Percentiles rank a stretch among this genome's conserved stretches.
These are phyloP conservation scores for Flaveria linearis DNA, from an alignment of 129 eudicot species.

Conservation along the genomic window DNA sequence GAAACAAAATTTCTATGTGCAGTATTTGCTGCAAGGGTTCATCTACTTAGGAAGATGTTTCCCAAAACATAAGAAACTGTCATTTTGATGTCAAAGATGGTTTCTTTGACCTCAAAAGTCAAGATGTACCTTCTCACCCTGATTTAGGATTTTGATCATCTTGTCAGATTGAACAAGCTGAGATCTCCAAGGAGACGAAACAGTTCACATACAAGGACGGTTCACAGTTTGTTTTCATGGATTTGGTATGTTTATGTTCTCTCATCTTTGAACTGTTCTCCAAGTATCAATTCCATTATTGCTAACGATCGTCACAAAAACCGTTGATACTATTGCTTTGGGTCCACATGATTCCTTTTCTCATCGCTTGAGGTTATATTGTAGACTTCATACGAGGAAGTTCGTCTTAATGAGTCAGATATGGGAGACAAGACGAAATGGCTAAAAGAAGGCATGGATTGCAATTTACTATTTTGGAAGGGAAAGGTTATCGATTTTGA, in stretches of 20 bases:
- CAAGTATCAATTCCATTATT: not conserved
- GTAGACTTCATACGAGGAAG: constrained; percentile 84
- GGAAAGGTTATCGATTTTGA: constrained; percentile 90
- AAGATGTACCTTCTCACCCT: not conserved
- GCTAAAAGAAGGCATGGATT: constrained; percentile 99
- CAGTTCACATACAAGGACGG: constrained; percentile 94
- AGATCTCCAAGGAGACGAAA: constrained; percentile 80
- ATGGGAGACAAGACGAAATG: constrained; percentile 84
- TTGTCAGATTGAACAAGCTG: constrained; percentile 66
- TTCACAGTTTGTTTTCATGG: constrained; percentile 93
- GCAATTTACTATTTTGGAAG: constrained; percentile 90
- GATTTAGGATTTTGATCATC: not conserved
- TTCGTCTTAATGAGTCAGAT: constrained; percentile 72
- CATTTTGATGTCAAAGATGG: not conserved
- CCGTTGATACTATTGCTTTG: not conserved
- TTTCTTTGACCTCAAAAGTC: constrained; percentile 11
- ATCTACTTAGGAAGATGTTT: not conserved
- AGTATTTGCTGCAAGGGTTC: not conserved
- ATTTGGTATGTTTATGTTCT: constrained; percentile 46
- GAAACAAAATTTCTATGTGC: not conserved
- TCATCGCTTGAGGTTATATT: not conserved
- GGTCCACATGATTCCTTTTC: not conserved
- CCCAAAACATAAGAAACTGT: not conserved
- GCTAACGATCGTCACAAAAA: too few relatives aligned
- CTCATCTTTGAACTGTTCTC: not conserved